Evolutionary conservation across 2,329 filamentous ascomycete genomes (phyloP).

Genomic region (Fusarium globosum): DNA sequence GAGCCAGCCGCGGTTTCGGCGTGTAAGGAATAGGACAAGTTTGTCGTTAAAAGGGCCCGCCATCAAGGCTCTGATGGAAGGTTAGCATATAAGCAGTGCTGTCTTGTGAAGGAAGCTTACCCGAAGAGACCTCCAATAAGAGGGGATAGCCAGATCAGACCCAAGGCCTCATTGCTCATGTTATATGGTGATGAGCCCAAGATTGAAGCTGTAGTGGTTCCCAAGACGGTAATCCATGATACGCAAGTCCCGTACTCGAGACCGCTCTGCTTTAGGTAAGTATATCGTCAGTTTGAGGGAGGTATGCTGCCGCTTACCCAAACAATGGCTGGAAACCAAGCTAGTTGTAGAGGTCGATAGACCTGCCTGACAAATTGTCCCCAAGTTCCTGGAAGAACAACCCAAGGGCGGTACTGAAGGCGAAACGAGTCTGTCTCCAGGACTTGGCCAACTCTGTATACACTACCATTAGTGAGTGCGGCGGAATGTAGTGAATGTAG

Average conservation of each 20-base stretch:
- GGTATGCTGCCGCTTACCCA: not conserved
- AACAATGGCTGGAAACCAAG: not conserved
- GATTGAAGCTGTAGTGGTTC: not conserved
- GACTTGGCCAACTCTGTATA: not conserved
- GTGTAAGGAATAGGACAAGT: not conserved
- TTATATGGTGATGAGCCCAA: not conserved
- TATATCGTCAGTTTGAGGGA: not conserved
- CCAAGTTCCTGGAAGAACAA: not conserved
- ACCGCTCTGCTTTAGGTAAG: not conserved
- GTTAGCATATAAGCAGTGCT: too few relatives aligned
- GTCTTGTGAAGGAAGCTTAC: accelerated
- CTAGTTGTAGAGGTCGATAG: not conserved
- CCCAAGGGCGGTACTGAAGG: not conserved
- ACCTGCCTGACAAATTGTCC: not conserved
- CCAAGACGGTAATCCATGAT: not conserved
- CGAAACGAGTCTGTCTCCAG: not conserved
- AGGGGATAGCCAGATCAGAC: not conserved
- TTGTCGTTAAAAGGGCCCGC: not conserved
- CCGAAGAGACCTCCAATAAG: not conserved
- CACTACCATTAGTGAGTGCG: not conserved
- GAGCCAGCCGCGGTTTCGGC: not conserved
- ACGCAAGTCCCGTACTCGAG: not conserved
- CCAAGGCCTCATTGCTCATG: not conserved
- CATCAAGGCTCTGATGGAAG: not conserved
- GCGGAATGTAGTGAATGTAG: too few relatives aligned